Evolutionary conservation across 1,139 yeast species (phyloP).

Genomic region (Yamadazyma pseudoaaseri): DNA sequence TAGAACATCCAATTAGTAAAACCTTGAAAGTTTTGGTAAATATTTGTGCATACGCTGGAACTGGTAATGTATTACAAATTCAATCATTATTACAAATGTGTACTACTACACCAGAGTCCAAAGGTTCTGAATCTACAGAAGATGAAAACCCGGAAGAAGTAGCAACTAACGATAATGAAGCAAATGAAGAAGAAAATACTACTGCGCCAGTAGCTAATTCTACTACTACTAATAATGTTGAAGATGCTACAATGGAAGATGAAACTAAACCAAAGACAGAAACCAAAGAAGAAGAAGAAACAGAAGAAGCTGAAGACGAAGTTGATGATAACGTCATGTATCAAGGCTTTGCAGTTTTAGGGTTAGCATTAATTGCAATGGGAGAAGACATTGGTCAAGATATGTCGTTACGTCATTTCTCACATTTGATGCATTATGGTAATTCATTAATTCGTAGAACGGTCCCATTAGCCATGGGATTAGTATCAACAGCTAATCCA

Average conservation of each 20-base stretch:
- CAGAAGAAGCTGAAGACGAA: constrained; percentile 26
- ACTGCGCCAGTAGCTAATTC: constrained; percentile 9
- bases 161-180: constrained; percentile 17
- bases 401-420: constrained; percentile 95
- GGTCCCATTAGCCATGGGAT: constrained; percentile 97
- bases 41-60: constrained; percentile 95
- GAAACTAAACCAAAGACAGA: constrained; percentile 16
- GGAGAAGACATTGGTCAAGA: constrained; percentile 98
- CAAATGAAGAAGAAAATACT: constrained; percentile 13
- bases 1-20: constrained; percentile 90
- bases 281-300: constrained; percentile 21
- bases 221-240: constrained; percentile 10
- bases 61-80: constrained; percentile 94
- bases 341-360: constrained; percentile 90
- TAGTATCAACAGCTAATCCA: constrained; percentile 90
- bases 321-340: constrained; percentile 62
- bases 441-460: constrained; percentile 88
- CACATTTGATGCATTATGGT: constrained; percentile 97
- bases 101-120: constrained; percentile 46
- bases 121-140: constrained; percentile 37
- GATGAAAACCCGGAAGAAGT: constrained; percentile 28
- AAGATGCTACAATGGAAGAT: constrained; percentile 30
- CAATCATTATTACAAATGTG: constrained; percentile 90
- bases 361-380: constrained; percentile 92
- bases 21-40: constrained; percentile 88